phyloP scores from a whole-genome alignment of 768 basidiomycete species.

The Mycena floridula region DNA sequence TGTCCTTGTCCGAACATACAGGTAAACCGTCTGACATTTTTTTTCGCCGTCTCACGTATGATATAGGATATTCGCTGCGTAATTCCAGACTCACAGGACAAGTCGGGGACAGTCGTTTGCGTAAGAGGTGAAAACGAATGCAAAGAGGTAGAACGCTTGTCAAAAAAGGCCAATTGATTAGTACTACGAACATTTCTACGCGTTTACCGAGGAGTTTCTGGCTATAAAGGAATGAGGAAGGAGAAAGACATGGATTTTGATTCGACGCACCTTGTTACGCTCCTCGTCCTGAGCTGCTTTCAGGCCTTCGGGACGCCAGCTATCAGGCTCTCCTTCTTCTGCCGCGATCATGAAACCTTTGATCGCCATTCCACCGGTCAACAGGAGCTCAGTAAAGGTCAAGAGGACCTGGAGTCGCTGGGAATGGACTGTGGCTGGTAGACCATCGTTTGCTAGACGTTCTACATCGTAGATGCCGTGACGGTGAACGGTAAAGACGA shows the following conservation, averaged over 20 bases:
- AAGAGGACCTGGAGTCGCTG: conserved; percentile 25
- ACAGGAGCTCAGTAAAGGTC: conserved; percentile 17
- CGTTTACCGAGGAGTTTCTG: too few species aligned
- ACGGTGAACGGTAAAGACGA: conserved; percentile 15
- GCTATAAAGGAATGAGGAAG: too few species aligned
- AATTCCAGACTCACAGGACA: too few species aligned
- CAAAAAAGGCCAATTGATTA: neutral
- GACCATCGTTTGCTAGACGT: conserved; percentile 18
- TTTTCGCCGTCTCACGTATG: too few species aligned
- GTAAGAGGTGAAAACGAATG: conserved; percentile 64
- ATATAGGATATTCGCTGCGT: too few species aligned
- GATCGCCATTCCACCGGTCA: conserved; percentile 19
- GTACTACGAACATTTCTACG: too few species aligned
- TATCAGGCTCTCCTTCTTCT: conserved; percentile 23
- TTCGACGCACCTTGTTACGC: neutral
- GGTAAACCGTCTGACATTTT: too few species aligned
- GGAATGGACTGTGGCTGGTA: conserved; percentile 19
- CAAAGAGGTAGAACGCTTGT: conserved; percentile 48
- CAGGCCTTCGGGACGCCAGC: conserved; percentile 17
- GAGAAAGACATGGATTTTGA: too few species aligned
- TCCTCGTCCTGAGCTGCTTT: neutral
- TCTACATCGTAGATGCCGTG: conserved; percentile 11
- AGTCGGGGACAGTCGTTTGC: conserved; percentile 74
- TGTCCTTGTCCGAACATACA: conserved; percentile 76
- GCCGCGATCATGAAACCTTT: conserved; percentile 23